Evolutionary conservation across 75 land plant species (phyloP), one percentile per base, ranked within the genome.

Genomic region (Cunninghamia lanceolata): DNA sequence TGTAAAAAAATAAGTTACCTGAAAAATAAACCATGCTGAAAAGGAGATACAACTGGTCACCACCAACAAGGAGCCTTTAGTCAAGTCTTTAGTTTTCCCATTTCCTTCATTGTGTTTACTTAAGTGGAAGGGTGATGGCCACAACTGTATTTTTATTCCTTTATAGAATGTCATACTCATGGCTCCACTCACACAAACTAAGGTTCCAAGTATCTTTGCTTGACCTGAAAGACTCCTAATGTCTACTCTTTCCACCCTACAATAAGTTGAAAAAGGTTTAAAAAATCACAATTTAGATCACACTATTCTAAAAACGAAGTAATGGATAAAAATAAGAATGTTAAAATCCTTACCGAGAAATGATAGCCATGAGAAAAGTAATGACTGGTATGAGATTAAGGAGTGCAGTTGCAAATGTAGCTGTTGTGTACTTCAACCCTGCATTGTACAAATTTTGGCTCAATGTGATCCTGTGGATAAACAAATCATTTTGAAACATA

Each of bases 391-490:
- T 81, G 30, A 91, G 45, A 81, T 95, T 94, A n/a, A 79, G 89
- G 38, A 94, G 74, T 9, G 97, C 96, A 73, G 95, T 90, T 25
- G 93, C 91, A 71, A 95, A 92, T 5, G 96, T 94, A 17, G 99
- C 88, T 34, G 93, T 87, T 0, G 98, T 90, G 40, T 90, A 74
- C 39, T 89, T 87, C 35, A 93, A 87, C 2, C 94, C 96, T 4
- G 91, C 75, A 66, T 91, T 92, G 83, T 91, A 94, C 7, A 94
- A 76, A 46, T 86, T 56, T 82, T 93, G 96, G 83, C 91, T 93
- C 82, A 85, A 36, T 0, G 93, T 91, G 9, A 89, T 88, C 88
- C 95, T 95, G 89, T 75, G 80, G 13, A 82, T 34, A 82, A 82
- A 40, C 30, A 43, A 2, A 13, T n/a, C 45, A 19, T 45, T 9